These are phyloP conservation scores for Cercophora newfieldiana DNA, from an alignment of 495 filamentous ascomycete species.

Conservation along the genomic window DNA sequence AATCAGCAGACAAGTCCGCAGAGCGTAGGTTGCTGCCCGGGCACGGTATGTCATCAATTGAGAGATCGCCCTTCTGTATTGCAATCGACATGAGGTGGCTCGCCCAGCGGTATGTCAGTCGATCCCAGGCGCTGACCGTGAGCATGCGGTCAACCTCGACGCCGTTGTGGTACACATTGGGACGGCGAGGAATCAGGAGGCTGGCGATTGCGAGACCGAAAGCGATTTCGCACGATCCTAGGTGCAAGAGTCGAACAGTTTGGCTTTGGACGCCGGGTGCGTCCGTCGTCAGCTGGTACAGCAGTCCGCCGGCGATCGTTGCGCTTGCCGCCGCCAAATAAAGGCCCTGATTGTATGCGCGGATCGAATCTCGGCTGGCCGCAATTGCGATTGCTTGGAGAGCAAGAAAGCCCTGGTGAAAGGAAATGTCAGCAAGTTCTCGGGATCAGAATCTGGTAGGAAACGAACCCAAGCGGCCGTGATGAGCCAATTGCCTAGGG, in stretches of 20 bases:
- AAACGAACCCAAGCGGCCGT: conserved; percentile 44
- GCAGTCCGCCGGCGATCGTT: conserved; percentile 33
- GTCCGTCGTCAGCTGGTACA: conserved; percentile 30
- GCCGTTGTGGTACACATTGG: conserved; percentile 58
- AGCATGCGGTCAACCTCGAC: conserved; percentile 59
- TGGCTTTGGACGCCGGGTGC: background rate
- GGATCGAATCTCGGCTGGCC: conserved; percentile 39
- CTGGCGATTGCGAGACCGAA: conserved; percentile 35
- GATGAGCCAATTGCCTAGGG: conserved; percentile 43
- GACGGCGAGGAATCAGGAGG: conserved; percentile 60
- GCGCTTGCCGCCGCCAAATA: conserved; percentile 39
- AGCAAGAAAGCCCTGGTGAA: conserved; percentile 35
- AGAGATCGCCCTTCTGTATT: conserved; percentile 51
- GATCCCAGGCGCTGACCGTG: conserved; percentile 55
- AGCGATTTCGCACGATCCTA: conserved; percentile 33
- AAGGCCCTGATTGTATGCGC: conserved; percentile 43
- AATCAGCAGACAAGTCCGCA: conserved; percentile 42
- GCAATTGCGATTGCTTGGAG: conserved; percentile 43
- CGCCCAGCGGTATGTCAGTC: conserved; percentile 64
- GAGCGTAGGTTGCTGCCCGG: conserved; percentile 48
- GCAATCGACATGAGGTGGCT: conserved; percentile 50
- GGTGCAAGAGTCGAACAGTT: conserved; percentile 27
- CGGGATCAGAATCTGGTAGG: background rate
- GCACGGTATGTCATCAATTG: conserved; percentile 57
- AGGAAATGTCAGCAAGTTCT: conserved; percentile 21